Evolutionary conservation across 805 yeast genomes (phyloP), one percentile per base, ranked within the genome.

Genomic region (Lipomyces oligophaga): DNA sequence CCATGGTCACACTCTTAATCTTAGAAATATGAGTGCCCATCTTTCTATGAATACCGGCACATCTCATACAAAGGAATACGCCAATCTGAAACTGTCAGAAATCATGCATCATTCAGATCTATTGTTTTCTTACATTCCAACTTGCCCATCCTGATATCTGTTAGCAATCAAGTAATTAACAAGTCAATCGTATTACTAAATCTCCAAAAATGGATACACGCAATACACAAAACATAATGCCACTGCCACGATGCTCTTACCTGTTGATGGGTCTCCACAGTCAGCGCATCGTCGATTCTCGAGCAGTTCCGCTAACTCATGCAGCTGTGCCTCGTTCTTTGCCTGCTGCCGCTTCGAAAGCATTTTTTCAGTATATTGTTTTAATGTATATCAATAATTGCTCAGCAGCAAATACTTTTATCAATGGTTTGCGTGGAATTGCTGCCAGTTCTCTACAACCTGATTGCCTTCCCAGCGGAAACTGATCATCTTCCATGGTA

Each of bases 281-380:
- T 85, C 95, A 30, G 88, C 94, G 64, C 95, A 85, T 61, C 72
- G 77, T 63, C 83, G 84, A 61, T 85, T 85, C 15, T 66, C 78
- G 10, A 76, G 68, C 34, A 69, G 61, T 60, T 82, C 83, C 55
- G 84, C 72, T 47, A 84, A 63, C 31, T 76, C 80, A 43, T 79
- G 74, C 56, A 85, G 69, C 56, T 74, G 76, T 37, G 67, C 67
- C 59, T 78, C 82, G 8, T 67, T 54, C 18, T 71, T 63, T 49
- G 72, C 67, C 51, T 74, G 76, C 36, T 65, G 65, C 40, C 68
- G 68, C 45, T 67, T 69, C 33, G 68, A 66, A 67, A 66, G 65
- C 41, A 30, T 26, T 13, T 26, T 13, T 8, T n/a, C n/a, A n/a
- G n/a, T n/a, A n/a, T n/a, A n/a, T n/a, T n/a, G n/a, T n/a, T n/a